Percentiles rank a stretch among this genome's conserved stretches.
Conservation (phyloP, 768 basidiomycete genomes). For the Hortiboletus flavorubellus region DNA sequence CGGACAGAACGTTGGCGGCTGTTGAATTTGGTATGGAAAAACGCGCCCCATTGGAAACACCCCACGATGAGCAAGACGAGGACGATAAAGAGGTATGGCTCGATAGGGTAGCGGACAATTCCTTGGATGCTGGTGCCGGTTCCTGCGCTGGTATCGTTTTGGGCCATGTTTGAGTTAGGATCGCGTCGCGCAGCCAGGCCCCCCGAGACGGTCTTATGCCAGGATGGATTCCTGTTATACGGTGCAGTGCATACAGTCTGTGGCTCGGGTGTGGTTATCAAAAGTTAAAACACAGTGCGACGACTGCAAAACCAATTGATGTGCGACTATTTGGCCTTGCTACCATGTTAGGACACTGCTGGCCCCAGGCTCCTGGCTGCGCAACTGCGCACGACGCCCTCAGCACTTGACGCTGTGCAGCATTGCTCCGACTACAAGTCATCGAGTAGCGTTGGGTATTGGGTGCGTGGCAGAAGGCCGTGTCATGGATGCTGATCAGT, state of each 20-base stretch:
- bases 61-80: constrained; percentile 14
- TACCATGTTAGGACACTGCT: not conserved
- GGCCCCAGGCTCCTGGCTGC: not conserved
- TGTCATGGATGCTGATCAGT: not conserved
- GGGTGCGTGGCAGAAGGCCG: not conserved
- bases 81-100: constrained; percentile 12
- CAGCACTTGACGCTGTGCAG: not conserved
- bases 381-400: not conserved
- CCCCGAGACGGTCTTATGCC: constrained; percentile 14
- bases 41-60: constrained; percentile 17
- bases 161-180: not conserved
- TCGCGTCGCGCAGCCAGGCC: not conserved
- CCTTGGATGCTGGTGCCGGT: constrained; percentile 2
- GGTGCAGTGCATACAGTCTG: not conserved
- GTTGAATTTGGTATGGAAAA: constrained; percentile 12
- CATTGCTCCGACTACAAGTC: not conserved
- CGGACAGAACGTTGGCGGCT: constrained; percentile 3
- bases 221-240: not conserved
- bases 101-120: constrained; percentile 15
- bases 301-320: not conserved
- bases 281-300: not conserved
- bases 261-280: not conserved
- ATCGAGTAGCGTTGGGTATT: too few species aligned
- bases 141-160: not conserved
- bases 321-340: not conserved